Evolutionary conservation across 345 rosid species (phyloP), one percentile per base, ranked within the genome.

Genomic region (Firmiana major): DNA sequence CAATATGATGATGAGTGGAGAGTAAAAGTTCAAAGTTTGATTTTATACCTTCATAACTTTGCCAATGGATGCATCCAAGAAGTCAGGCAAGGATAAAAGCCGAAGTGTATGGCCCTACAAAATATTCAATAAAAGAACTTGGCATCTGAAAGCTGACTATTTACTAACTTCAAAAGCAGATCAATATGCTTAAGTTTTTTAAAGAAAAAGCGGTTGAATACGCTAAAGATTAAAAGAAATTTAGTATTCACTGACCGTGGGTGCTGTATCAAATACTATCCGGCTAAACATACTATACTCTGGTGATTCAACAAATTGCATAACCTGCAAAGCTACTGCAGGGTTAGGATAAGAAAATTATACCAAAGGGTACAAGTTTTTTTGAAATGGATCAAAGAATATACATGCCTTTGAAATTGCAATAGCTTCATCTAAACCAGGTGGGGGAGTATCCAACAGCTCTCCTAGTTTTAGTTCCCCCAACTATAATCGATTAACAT

Each of bases 71-170:
- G 91, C 82, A 79, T 91, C 93, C 82, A 91, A 75, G 79, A 90
- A 91, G 78, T 91, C 97, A n/a, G 98, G 98, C 73, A 93, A 85
- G 34, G 94, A 93, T 62, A 93, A 87, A 83, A 93, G 92, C 62
- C 93, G 90, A 80, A 91, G 92, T 17, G 92, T 90, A 83, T 93
- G 98, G 60, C 97, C 98, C 94, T 91, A 69, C 55, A 78, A 78
- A 79, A 38, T 74, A 79, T 70, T 53, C 48, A 51, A 79, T 22
- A 53, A 63, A 71, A 79, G 55, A 77, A 63, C 19, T 34, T 22
- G 68, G 60, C 15, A 31, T 31, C 1, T 31, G 34, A 31, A 2
- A 57, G 71, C 17, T 24, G 21, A n/a, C 73, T 46, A 24, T 26
- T 24, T 73, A 76, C 26, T 16, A 78, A 79, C 36, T 70, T 57